phyloP scores from a whole-genome alignment of 2,329 filamentous ascomycete genomes.

The Colletotrichum sp. region DNA sequence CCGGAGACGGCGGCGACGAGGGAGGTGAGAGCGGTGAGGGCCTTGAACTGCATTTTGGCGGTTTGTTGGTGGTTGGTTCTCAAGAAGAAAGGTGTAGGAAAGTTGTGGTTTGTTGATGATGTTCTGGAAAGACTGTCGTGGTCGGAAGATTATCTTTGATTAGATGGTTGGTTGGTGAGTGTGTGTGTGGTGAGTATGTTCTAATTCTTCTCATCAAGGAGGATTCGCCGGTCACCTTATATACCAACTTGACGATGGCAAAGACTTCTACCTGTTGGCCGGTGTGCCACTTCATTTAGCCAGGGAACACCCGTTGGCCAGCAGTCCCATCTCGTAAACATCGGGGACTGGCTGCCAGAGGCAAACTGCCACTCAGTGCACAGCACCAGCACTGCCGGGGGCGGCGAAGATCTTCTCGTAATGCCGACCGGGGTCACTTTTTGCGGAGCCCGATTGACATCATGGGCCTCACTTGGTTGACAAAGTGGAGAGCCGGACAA shows the following conservation, averaged over 20 bases:
- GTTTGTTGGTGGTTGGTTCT: neutral
- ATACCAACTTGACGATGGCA: neutral
- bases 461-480: neutral
- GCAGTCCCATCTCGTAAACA: constrained; percentile 8
- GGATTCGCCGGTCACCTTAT: neutral
- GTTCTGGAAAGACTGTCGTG: constrained; percentile 7
- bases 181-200: neutral
- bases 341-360: neutral
- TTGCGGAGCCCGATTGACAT: constrained; percentile 9
- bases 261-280: neutral
- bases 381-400: neutral
- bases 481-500: constrained; percentile 4
- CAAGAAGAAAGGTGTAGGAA: neutral
- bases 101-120: neutral
- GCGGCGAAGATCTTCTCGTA: constrained; percentile 16
- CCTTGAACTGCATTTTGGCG: constrained; percentile 23
- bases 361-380: neutral
- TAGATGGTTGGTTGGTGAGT: neutral
- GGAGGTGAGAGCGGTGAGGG: constrained; percentile 27
- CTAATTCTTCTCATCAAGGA: fast-evolving
- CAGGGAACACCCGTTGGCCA: neutral
- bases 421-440: neutral
- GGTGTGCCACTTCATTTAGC: neutral
- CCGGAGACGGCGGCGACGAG: constrained; percentile 29
- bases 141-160: constrained; percentile 6